phyloP scores from a whole-genome alignment of 2,329 filamentous ascomycete genomes.

The Raffaelea arxii region DNA sequence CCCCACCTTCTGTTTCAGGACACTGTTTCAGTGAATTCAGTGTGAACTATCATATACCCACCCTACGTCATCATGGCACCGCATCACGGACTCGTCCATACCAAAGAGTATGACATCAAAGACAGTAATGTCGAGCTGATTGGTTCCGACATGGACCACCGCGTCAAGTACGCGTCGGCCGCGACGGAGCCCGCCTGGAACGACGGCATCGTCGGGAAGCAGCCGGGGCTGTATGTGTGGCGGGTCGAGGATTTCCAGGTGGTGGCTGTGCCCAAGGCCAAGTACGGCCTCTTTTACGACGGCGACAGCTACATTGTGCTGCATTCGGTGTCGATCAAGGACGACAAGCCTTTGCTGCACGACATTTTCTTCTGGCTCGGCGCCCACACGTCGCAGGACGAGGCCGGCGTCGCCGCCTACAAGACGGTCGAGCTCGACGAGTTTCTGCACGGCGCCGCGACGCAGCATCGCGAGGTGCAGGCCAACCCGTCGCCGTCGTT shows the following conservation, averaged over 20 bases:
- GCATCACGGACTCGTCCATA: constrained; percentile 50
- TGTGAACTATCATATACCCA: neutral
- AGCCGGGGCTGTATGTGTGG: constrained; percentile 51
- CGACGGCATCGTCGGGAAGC: constrained; percentile 40
- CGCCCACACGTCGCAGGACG: constrained; percentile 54
- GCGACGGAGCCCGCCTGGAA: constrained; percentile 59
- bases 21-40: no score
- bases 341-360: constrained; percentile 32
- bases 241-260: constrained; percentile 60
- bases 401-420: constrained; percentile 59
- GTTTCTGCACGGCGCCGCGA: constrained; percentile 50
- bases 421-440: constrained; percentile 64
- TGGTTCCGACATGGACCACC: constrained; percentile 54
- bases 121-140: constrained; percentile 61
- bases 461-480: constrained; percentile 57
- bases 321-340: constrained; percentile 33
- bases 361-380: constrained; percentile 66
- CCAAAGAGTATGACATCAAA: constrained; percentile 55
- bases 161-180: constrained; percentile 58
- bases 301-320: constrained; percentile 61
- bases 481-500: constrained; percentile 49
- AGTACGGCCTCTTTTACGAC: constrained; percentile 52
- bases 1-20: no score
- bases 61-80: constrained; percentile 40
- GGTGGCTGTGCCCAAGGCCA: constrained; percentile 46